A percentile compares a stretch with the other conserved stretches of the same genome.
Conservation (phyloP, 805 yeast genomes). For the Limtongia smithiae region DNA sequence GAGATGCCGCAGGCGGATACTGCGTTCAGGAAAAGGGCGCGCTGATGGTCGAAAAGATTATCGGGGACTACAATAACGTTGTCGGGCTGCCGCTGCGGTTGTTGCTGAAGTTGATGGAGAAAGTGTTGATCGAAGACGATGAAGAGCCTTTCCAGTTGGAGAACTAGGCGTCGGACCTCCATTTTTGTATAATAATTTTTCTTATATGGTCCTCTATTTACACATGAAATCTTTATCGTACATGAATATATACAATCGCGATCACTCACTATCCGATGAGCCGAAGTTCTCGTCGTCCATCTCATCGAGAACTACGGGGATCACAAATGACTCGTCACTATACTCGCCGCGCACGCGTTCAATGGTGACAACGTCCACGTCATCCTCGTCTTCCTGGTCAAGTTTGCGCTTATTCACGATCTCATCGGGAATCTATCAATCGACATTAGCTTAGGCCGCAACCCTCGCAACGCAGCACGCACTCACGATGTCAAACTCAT, state of each 20-base stretch:
- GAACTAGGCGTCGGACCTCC: not conserved
- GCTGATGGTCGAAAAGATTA: slow-evolving; percentile 54
- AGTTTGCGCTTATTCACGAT: slow-evolving; percentile 56
- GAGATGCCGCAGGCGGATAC: slow-evolving; percentile 89
- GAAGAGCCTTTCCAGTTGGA: slow-evolving; percentile 18
- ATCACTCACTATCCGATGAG: slow-evolving; percentile 21
- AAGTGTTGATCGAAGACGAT: slow-evolving; percentile 33
- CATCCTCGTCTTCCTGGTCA: slow-evolving; percentile 58
- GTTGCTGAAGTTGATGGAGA: slow-evolving; percentile 48
- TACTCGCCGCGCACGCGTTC: slow-evolving; percentile 60
- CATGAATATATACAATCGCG: not conserved
- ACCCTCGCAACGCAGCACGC: not conserved
- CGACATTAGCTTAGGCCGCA: not conserved
- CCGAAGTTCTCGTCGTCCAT: slow-evolving; percentile 29
- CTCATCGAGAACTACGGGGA: slow-evolving; percentile 47
- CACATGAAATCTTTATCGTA: not conserved
- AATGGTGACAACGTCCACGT: slow-evolving; percentile 60
- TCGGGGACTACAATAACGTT: slow-evolving; percentile 81
- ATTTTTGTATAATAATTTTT: not conserved
- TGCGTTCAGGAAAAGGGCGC: slow-evolving; percentile 69
- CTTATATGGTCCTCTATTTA: not conserved
- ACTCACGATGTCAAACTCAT: slow-evolving; percentile 74
- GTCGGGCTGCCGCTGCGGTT: slow-evolving; percentile 78
- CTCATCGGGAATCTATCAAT: slow-evolving; percentile 46
- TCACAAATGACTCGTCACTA: slow-evolving; percentile 50